Percentiles rank a stretch among this genome's conserved stretches.
phyloP scores from a whole-genome alignment of 306 rosid genomes.

The Leucaena leucocephala region DNA sequence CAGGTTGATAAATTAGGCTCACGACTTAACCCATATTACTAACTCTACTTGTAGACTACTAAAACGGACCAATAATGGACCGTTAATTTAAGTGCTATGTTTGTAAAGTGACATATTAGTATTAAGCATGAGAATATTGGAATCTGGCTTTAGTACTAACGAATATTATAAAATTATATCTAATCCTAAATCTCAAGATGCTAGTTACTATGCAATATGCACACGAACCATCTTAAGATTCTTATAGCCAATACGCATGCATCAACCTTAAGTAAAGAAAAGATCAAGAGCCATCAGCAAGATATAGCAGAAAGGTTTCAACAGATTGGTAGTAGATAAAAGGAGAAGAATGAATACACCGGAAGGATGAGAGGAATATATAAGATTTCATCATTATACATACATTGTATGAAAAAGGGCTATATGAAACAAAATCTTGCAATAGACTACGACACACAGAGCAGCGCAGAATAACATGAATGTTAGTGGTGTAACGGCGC shows the following conservation, averaged over 20 bases:
- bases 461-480: slow-evolving; percentile 32
- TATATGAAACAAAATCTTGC: slow-evolving; percentile 45
- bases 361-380: not conserved
- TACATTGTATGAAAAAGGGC: slow-evolving; percentile 41
- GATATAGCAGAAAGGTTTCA: slow-evolving; percentile 5
- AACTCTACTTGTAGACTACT: no score
- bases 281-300: slow-evolving; percentile 1
- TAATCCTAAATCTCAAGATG: no score
- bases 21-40: no score
- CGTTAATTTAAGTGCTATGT: no score
- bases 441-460: slow-evolving; percentile 30
- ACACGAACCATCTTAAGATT: not conserved
- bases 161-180: not conserved
- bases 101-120: no score
- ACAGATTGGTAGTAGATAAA: not conserved
- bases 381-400: slow-evolving; percentile 43
- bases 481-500: slow-evolving; percentile 28
- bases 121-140: no score
- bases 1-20: no score
- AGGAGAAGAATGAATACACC: slow-evolving; percentile 22
- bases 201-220: no score
- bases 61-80: no score
- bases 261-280: not conserved
- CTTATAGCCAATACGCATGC: slow-evolving; percentile 21
- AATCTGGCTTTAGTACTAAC: not conserved